Base-by-base conservation (phyloP, 176 grass and related monocot species). In the Elaeis guineensis region DNA sequence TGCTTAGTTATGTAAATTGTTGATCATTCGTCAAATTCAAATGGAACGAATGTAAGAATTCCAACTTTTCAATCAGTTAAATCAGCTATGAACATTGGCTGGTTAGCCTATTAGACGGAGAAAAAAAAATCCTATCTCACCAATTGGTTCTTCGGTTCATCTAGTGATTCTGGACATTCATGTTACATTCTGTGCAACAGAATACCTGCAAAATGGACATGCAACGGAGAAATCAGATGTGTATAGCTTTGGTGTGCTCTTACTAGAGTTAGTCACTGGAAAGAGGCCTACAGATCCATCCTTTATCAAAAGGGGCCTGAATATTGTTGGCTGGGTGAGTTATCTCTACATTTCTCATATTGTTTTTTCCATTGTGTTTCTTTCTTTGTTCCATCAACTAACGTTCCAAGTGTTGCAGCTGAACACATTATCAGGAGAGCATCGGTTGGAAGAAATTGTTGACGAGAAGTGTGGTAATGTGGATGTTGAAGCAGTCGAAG, bases 281-380 rank as follows among this genome's bases (percentile, higher is more conserved):
- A 98, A 89, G 77, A 79, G 85, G 66, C 94, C 88, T 35, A 98
- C 88, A 0, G 88, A 92, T 56, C 62, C 88, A 49, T 76, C 83
- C 74, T 98, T 98, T 44, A 68, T 86, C 23, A 98, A 65, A 63
- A 92, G 79, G 73, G 88, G 88, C 55, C 78, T 98, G 63, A 92
- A 98, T 69, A 92, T 98, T 62, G 94, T 98, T 35, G 94, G 88
- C 62, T 98, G 94, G 94, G 94, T 92, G 75, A 73, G 21, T 17
- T 21, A 50, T 54, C n/a, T 19, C 51, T 56, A 50, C 16, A 11
- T 65, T 25, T 29, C 18, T 63, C 35, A 63, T 32, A 53, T 30
- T n/a, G n/a, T 30, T 19, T 57, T 17, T 49, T 9, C 50, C 35
- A 44, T 19, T 19, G 19, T 29, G 23, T 16, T 29, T 54, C 26